Base-by-base conservation (phyloP, 371 early-diverging fungal species). In the Mucor plumbeus region DNA sequence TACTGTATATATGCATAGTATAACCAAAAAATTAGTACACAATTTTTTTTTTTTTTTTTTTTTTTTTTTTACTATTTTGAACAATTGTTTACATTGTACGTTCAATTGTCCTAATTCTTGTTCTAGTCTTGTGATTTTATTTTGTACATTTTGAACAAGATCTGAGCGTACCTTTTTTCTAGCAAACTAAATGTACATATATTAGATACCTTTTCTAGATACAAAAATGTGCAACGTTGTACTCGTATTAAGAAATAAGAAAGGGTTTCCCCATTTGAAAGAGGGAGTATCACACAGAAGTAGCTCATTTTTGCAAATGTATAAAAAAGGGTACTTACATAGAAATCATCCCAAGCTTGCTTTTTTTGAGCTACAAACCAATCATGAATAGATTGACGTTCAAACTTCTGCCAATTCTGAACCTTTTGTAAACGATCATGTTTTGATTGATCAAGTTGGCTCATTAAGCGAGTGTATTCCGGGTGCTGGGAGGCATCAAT, bases 281-380 rank as follows among this genome's bases (percentile, higher is more conserved):
- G 50, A 50, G 50, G 48, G 40, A 54, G 53, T 14, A 56, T 33
- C 5, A 66, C 21, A 55, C 35, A 62, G 48, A 19, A 4, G 50
- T 50, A 50, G 4, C 50, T 21, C 50, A 21, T 10, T 50, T 38
- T 38, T 38, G 38, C 21, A 26, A 8, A n/a, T 50, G 26, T 15
- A 44, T n/a, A 44, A 15, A n/a, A 10, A 50, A 55, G 31, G 4
- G 53, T 31, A 67, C 69, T 69, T 75, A 75, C 75, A 61, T 72
- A 67, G 54, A 64, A 75, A 19, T 75, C 75, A 67, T 75, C 61
- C 72, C 69, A 66, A 44, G 72, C 72, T 62, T 71, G 72, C 35
- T 69, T 65, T 43, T 69, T 72, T 39, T 75, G 75, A 60, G 75
- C 72, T 21, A 56, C 59, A 67, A 72, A 75, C 72, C 75, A 75